These are phyloP conservation scores for Monilinia polystroma DNA, from an alignment of 2,329 filamentous ascomycete species.

Conservation along the genomic window DNA sequence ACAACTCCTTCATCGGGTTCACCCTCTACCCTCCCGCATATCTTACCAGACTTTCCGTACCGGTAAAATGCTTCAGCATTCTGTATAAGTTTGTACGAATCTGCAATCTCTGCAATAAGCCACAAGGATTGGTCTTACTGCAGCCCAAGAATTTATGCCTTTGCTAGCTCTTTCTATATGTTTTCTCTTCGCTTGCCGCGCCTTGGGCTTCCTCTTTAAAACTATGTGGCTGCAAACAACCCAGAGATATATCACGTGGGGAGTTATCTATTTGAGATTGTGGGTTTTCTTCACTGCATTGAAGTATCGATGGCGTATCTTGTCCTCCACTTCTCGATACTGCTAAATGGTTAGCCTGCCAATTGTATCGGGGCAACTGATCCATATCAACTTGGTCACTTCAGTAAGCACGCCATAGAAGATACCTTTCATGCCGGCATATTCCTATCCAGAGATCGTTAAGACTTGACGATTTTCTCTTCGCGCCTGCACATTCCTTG, in stretches of 20 bases:
- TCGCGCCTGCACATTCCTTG: not conserved
- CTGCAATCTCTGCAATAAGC: slow-evolving; percentile 19
- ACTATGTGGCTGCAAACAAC: not conserved
- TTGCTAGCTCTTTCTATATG: not conserved
- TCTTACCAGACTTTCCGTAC: slow-evolving; percentile 7
- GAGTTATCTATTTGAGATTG: not conserved
- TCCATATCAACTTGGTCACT: not conserved
- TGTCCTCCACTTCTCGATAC: not conserved
- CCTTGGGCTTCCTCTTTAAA: not conserved
- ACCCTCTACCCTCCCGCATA: not conserved
- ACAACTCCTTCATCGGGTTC: slow-evolving; percentile 4
- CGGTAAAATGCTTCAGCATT: slow-evolving; percentile 3
- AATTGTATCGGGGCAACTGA: not conserved
- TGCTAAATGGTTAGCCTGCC: not conserved
- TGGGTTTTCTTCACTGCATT: not conserved
- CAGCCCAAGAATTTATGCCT: slow-evolving; percentile 11
- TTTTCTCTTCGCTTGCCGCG: slow-evolving; percentile 4
- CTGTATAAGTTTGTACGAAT: slow-evolving; percentile 13
- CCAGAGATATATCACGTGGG: not conserved
- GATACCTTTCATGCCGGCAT: not conserved
- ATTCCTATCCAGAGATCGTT: not conserved
- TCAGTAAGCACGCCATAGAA: not conserved
- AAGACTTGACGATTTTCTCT: not conserved
- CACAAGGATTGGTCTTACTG: slow-evolving; percentile 3
- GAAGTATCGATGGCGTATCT: slow-evolving; percentile 10